phyloP scores from a whole-genome alignment of 1,139 yeast genomes.

The Blastobotrys apis region DNA sequence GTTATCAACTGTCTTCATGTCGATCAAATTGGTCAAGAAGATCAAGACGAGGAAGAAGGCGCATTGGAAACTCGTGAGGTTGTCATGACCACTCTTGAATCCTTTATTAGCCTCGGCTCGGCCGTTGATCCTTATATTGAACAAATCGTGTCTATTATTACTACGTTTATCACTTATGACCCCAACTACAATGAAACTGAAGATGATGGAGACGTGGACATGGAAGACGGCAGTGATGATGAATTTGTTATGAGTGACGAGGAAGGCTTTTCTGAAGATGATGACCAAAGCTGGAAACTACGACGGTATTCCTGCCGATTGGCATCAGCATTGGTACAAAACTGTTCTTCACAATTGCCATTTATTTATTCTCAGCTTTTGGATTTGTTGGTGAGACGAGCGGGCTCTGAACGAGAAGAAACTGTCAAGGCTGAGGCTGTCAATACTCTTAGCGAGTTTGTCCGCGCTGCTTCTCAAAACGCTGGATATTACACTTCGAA shows the following conservation, averaged over 20 bases:
- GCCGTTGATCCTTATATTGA: constrained; percentile 31
- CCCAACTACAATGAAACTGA: constrained; percentile 48
- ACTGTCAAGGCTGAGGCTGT: constrained; percentile 39
- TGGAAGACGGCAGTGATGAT: constrained; percentile 29
- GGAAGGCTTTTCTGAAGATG: constrained; percentile 48
- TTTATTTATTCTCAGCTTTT: constrained; percentile 26
- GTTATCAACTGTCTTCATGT: constrained; percentile 25
- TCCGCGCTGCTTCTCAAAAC: constrained; percentile 30
- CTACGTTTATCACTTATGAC: constrained; percentile 49
- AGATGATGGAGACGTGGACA: constrained; percentile 32
- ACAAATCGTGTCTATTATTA: constrained; percentile 38
- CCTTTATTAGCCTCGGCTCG: constrained; percentile 26
- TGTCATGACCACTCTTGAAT: constrained; percentile 31
- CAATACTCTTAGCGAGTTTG: constrained; percentile 30
- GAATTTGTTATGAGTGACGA: constrained; percentile 31
- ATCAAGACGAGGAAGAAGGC: constrained; percentile 19
- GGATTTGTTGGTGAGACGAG: constrained; percentile 30
- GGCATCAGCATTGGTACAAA: constrained; percentile 40
- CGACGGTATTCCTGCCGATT: constrained; percentile 53
- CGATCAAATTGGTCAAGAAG: constrained; percentile 13
- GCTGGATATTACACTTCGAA: constrained; percentile 27
- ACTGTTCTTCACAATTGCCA: constrained; percentile 34
- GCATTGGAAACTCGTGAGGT: constrained; percentile 34
- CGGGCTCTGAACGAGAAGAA: constrained; percentile 38
- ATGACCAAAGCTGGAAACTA: constrained; percentile 69